A percentile compares a stretch with the other conserved stretches of the same genome.
These are phyloP conservation scores for Leucocoprinus sp. DNA, from an alignment of 768 basidiomycete species.

Conservation along the genomic window DNA sequence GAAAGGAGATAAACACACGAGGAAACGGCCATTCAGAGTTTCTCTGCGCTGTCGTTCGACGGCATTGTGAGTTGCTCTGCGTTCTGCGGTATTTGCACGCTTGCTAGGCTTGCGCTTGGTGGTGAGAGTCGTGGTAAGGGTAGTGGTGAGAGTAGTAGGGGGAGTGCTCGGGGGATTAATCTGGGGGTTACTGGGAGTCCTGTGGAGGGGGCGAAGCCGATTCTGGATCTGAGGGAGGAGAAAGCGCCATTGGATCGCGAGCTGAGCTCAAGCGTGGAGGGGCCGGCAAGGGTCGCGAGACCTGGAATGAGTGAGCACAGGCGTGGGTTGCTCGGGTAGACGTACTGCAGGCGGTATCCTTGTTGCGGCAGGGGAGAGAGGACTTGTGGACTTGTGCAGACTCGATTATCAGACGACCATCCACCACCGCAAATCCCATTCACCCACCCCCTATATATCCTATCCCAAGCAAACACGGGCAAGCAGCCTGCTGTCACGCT, in stretches of 20 bases:
- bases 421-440: constrained; percentile 7
- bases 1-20: constrained; percentile 39
- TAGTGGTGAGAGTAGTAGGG: constrained; percentile 13
- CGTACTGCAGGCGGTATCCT: constrained; percentile 44
- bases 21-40: constrained; percentile 86
- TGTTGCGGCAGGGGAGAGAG: constrained; percentile 27
- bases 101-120: constrained; percentile 76
- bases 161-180: too few species aligned
- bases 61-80: constrained; percentile 94
- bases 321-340: too few species aligned
- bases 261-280: constrained; percentile 65
- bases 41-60: constrained; percentile 92
- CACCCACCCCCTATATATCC: constrained; percentile 3
- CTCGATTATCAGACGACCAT: constrained; percentile 13
- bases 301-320: constrained; percentile 31
- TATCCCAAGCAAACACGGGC: constrained; percentile 1
- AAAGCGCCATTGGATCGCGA: too few species aligned
- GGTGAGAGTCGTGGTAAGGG: constrained; percentile 24
- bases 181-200: too few species aligned
- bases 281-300: constrained; percentile 95
- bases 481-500: constrained; percentile 7
- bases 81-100: constrained; percentile 93
- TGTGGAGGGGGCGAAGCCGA: too few species aligned
- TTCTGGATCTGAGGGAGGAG: too few species aligned
- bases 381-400: constrained; percentile 5